Conservation (phyloP, 2,329 filamentous ascomycete species). For the Tolypocladium album region DNA sequence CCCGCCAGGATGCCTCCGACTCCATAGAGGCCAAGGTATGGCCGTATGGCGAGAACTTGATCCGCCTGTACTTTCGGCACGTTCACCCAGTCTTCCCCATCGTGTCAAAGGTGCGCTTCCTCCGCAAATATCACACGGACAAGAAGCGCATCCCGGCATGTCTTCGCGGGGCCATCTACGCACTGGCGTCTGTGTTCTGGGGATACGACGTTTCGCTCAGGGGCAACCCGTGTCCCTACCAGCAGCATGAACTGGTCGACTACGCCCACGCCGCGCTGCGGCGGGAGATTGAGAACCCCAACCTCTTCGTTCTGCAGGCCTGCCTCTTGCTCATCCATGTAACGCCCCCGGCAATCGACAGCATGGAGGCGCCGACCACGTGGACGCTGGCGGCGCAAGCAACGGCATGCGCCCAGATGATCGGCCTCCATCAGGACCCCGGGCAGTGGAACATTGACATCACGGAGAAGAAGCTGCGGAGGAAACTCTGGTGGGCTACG, state of each 20-base stretch:
- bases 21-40: conserved; percentile 30
- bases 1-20: conserved; percentile 25
- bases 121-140: conserved; percentile 24
- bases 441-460: conserved; percentile 27
- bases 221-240: conserved; percentile 19
- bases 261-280: conserved; percentile 30
- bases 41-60: conserved; percentile 26
- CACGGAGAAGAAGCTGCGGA: conserved; percentile 31
- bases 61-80: conserved; percentile 33
- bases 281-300: conserved; percentile 34
- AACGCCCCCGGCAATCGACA: conserved; percentile 31
- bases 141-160: conserved; percentile 30
- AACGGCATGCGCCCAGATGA: conserved; percentile 32
- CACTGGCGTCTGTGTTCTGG: conserved; percentile 32
- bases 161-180: conserved; percentile 32
- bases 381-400: conserved; percentile 33
- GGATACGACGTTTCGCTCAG: conserved; percentile 19
- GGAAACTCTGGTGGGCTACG: conserved; percentile 34
- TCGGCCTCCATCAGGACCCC: conserved; percentile 33
- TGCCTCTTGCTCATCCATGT: conserved; percentile 33
- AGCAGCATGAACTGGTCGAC: conserved; percentile 29
- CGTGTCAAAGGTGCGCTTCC: conserved; percentile 32
- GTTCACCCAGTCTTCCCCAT: conserved; percentile 33
- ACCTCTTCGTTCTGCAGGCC: conserved; percentile 35
- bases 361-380: conserved; percentile 33